Evolutionary conservation across 345 rosid genomes (phyloP), one percentile per base, ranked within the genome.

Genomic region (Heritiera fomes): DNA sequence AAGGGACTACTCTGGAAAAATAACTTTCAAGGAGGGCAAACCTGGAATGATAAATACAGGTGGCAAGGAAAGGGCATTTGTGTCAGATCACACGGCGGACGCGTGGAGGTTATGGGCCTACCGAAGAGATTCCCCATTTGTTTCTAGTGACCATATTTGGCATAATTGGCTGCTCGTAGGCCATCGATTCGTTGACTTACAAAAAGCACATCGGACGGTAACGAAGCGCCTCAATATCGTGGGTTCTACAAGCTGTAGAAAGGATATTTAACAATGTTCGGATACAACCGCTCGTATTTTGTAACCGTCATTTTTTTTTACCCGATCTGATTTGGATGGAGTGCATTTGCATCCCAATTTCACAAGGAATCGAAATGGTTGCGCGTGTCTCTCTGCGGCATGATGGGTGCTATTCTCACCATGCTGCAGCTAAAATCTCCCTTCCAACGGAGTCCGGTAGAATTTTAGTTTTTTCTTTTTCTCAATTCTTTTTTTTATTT

Each of bases 141-240:
- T 43, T 17, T 30, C 6, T 55, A 18, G 1, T n/a, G 30, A 46
- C n/a, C n/a, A 15, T 55, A 13, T 73, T 17, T 40, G 52, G 77
- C 66, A 58, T 7, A 53, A 40, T 40, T 58, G 79, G n/a, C 59
- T 63, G 79, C 17, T 0, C 17, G 71, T 76, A 49, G 60, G 32
- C 79, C 49, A 72, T 49, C 2, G 75, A 71, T 76, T 1, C 59
- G 7, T 61, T 58, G 66, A 58, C 68, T 75, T 43, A 8, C 3
- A 2, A 1, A 58, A 58, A 40, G 1, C 38, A 12, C 65, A 73
- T 74, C 77, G 53, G 49, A 74, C 53, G 40, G 77, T 41, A 20
- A 23, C 6, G 34, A 74, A 58, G 59, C 20, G n/a, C 53, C 34
- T 59, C 40, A 12, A 18, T 9, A 55, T 53, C 8, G 18, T 73